A percentile compares a stretch with the other conserved stretches of the same genome.
phyloP scores from a whole-genome alignment of 495 filamentous ascomycete genomes.

The Durotheca rogersii region DNA sequence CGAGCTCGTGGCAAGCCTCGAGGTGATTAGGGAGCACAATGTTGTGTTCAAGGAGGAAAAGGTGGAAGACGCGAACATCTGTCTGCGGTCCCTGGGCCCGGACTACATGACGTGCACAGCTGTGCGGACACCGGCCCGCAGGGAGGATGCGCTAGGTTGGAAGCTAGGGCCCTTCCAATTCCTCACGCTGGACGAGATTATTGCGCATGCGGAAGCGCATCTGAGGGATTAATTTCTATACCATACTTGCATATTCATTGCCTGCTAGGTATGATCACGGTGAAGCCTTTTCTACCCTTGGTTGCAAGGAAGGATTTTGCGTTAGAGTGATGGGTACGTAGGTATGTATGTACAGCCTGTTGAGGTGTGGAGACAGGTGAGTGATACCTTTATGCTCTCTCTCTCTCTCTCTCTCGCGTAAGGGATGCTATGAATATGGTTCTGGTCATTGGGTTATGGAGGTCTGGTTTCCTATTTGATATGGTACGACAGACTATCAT shows the following conservation, averaged over 20 bases:
- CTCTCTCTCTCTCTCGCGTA: too few relatives aligned
- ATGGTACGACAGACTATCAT: too few relatives aligned
- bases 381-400: too few relatives aligned
- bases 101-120: constrained; percentile 52
- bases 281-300: too few relatives aligned
- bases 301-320: too few relatives aligned
- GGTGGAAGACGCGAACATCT: constrained; percentile 49
- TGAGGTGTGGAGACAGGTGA: too few relatives aligned
- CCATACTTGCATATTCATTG: too few relatives aligned
- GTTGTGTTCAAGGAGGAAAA: constrained; percentile 40
- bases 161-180: constrained; percentile 40
- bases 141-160: constrained; percentile 41
- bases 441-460: constrained; percentile 11
- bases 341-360: too few relatives aligned
- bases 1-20: constrained; percentile 9
- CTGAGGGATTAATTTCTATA: constrained; percentile 9
- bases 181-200: constrained; percentile 41
- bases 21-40: constrained; percentile 37
- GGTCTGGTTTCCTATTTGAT: too few relatives aligned
- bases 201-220: constrained; percentile 40
- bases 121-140: constrained; percentile 40
- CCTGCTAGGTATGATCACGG: too few relatives aligned
- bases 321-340: too few relatives aligned
- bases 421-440: too few relatives aligned
- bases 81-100: constrained; percentile 41